Conservation (phyloP, 108 stramenopile genomes). For the Cyclotella kingstonii region DNA sequence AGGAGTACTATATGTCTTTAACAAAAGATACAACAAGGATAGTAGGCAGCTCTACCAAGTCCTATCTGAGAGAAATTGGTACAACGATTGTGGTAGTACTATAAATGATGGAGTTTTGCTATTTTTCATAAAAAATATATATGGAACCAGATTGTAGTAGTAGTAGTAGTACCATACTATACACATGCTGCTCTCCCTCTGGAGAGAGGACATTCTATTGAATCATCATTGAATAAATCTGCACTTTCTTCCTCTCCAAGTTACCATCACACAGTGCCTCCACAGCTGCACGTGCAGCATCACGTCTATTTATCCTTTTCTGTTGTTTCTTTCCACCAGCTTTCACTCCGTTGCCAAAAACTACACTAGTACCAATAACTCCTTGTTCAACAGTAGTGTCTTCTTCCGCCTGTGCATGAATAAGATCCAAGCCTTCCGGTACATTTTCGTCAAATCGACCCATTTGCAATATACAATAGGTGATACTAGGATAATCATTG, state of each 20-base stretch:
- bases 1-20: too few species aligned
- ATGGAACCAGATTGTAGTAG: too few species aligned
- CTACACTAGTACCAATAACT: slow-evolving; percentile 4
- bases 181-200: too few species aligned
- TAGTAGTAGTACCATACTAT: too few species aligned
- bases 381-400: slow-evolving; percentile 32
- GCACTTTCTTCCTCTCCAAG: slow-evolving; percentile 55
- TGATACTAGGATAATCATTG: slow-evolving; percentile 60
- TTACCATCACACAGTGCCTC: slow-evolving; percentile 67
- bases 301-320: slow-evolving; percentile 72
- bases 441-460: slow-evolving; percentile 78
- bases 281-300: slow-evolving; percentile 74
- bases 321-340: too few species aligned
- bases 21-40: too few species aligned
- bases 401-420: slow-evolving; percentile 20
- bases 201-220: not conserved
- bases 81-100: too few species aligned
- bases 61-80: too few species aligned
- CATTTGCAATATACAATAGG: slow-evolving; percentile 64
- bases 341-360: not conserved
- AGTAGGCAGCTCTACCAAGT: too few species aligned
- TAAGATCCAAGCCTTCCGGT: slow-evolving; percentile 57
- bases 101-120: too few species aligned
- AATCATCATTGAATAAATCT: slow-evolving; percentile 39
- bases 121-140: too few species aligned